These are phyloP conservation scores for Gomphus bonarii DNA, from an alignment of 1,284 basidiomycete species.

Conservation along the genomic window DNA sequence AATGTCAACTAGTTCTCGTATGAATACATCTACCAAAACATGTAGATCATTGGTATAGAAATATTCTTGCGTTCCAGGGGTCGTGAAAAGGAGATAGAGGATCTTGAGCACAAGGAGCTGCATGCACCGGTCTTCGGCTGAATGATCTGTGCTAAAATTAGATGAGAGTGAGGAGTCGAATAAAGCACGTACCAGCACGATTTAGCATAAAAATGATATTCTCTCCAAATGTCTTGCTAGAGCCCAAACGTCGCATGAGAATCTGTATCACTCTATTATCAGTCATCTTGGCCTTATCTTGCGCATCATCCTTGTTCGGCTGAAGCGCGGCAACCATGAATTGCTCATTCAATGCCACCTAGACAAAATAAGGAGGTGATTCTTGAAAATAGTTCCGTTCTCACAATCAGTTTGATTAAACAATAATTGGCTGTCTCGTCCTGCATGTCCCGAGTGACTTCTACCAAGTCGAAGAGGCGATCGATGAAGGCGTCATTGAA, in stretches of 20 bases:
- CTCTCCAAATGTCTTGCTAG: conserved; percentile 91
- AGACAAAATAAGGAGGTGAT: conserved; percentile 6
- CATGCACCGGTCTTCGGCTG: conserved; percentile 88
- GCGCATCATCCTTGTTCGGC: conserved; percentile 15
- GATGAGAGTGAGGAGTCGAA: neutral
- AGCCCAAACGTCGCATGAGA: conserved; percentile 72
- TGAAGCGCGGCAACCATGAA: conserved; percentile 77
- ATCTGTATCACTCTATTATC: conserved; percentile 79
- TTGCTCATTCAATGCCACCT: conserved; percentile 95
- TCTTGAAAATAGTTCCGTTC: conserved; percentile 19
- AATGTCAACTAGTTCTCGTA: conserved; percentile 83
- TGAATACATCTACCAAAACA: conserved; percentile 93
- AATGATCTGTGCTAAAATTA: conserved; percentile 45
- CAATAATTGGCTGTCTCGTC: conserved; percentile 94
- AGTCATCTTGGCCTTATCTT: conserved; percentile 23
- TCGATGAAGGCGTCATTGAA: conserved; percentile 84
- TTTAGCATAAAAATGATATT: conserved; percentile 99
- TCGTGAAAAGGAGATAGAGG: conserved; percentile 91
- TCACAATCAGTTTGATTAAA: conserved; percentile 84
- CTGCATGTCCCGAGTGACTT: conserved; percentile 78
- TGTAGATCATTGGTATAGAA: conserved; percentile 98
- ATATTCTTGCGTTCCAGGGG: conserved; percentile 86
- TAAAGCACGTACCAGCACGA: conserved; percentile 60
- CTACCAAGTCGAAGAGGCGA: conserved; percentile 87
- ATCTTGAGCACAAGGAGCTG: conserved; percentile 92